Evolutionary conservation across 1,284 basidiomycete species (phyloP).

Genomic region (Apiotrichum laibachii): DNA sequence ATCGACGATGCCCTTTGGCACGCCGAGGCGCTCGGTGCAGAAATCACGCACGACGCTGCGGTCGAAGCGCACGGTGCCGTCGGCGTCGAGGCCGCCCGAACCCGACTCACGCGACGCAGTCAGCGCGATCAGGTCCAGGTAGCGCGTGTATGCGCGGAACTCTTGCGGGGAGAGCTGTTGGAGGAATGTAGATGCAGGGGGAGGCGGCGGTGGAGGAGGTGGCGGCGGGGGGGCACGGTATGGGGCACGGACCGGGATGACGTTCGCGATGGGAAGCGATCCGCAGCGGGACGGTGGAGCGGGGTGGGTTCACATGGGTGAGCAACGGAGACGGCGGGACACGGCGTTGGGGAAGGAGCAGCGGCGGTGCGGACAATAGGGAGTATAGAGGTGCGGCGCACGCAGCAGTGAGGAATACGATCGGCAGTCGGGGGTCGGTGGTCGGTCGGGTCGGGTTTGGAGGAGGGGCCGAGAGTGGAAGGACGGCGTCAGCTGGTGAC

Average conservation of each 20-base stretch:
- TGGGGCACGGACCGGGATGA: not conserved
- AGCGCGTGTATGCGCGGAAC: conserved; percentile 21
- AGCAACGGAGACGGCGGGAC: too few species aligned
- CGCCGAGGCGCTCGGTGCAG: conserved; percentile 13
- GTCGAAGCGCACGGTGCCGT: conserved; percentile 20
- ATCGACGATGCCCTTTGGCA: conserved; percentile 13
- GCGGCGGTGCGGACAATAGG: too few species aligned
- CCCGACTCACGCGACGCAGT: conserved; percentile 10
- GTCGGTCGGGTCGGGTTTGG: too few species aligned
- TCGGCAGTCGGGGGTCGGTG: too few species aligned
- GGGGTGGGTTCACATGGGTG: too few species aligned
- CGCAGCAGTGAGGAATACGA: too few species aligned
- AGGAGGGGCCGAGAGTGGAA: not conserved
- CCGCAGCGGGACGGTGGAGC: too few species aligned
- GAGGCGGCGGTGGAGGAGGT: not conserved
- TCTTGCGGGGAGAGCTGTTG: conserved; percentile 25
- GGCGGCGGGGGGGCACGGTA: not conserved
- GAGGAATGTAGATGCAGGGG: not conserved
- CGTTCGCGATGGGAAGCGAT: not conserved
- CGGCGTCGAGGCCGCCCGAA: conserved; percentile 11
- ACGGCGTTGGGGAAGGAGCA: too few species aligned
- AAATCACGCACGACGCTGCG: conserved; percentile 17
- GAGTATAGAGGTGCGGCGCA: too few species aligned
- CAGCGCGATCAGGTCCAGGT: conserved; percentile 24
- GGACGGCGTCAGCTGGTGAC: not conserved